Evolutionary conservation across 352 stramenopile genomes (phyloP), one percentile per base, ranked within the genome.

Genomic region (Discostella stelligera): DNA sequence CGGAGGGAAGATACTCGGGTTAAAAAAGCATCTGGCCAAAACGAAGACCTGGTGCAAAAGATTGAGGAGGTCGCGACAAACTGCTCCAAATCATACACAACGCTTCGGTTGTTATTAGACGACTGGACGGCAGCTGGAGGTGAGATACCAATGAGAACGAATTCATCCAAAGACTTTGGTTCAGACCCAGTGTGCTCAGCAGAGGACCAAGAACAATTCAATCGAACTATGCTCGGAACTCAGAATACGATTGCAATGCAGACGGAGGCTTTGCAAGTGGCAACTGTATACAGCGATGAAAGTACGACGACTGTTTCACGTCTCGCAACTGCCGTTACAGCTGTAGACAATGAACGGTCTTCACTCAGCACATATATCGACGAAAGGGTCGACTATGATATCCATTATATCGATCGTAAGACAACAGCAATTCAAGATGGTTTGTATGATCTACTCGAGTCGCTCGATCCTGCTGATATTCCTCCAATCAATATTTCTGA

Each of bases 191-290:
- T 58, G 21, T 82, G 74, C 54, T 74, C 74, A 0, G 23, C 20
- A 59, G 49, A 77, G 21, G 74, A 82, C 60, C 46, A 70, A 30
- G 61, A 64, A 50, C 9, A 58, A 30, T 82, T 82, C 62, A 77
- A 82, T 56, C 4, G 50, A 71, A 82, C 74, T 8, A 48, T 82
- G 14, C 54, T 82, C 13, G 68, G 46, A 25, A 77, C 74, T 48
- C 74, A 82, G 46, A 82, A 77, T 70, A 66, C 66, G 25, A 52
- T 79, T 37, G 76, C 76, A 50, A 63, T 83, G 44, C 76, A 79
- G 56, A 83, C 76, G 37, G 76, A 83, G 49, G 70, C 76, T 23
- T 64, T 83, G 7, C 39, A 58, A 49, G 64, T 80, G 30, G 58
- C 76, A 30, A 61, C 41, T n/a, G 23, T 18, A 0, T 83, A 83